A percentile compares a stretch with the other conserved stretches of the same genome.
phyloP scores from a whole-genome alignment of 2,329 filamentous ascomycete species.

The Dothistroma pini region DNA sequence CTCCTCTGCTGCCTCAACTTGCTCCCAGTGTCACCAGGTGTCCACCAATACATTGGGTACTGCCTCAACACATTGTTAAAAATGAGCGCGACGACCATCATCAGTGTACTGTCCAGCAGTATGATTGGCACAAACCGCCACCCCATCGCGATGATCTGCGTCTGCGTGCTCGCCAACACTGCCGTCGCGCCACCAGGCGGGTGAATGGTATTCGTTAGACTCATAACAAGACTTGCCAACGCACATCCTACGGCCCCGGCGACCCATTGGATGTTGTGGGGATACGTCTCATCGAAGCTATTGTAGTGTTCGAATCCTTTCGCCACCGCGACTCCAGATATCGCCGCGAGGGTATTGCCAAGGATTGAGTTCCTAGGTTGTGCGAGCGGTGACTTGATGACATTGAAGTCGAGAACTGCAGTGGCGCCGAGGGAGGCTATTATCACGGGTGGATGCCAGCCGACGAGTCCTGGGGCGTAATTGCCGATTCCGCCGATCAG shows the following conservation, averaged over 20 bases:
- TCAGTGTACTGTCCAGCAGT: conserved; percentile 40
- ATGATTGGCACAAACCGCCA: conserved; percentile 46
- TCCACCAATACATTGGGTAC: conserved; percentile 51
- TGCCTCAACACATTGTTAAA: conserved; percentile 47
- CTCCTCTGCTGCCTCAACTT: conserved; percentile 24
- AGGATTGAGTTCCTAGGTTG: conserved; percentile 47
- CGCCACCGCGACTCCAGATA: conserved; percentile 43
- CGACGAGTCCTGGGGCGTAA: conserved; percentile 37
- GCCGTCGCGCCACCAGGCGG: conserved; percentile 51
- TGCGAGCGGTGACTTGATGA: conserved; percentile 45
- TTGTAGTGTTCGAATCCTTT: conserved; percentile 44
- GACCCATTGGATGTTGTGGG: conserved; percentile 41
- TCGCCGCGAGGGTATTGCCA: conserved; percentile 45
- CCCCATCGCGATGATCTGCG: conserved; percentile 41
- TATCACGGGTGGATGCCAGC: conserved; percentile 41
- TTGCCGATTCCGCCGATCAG: conserved; percentile 43
- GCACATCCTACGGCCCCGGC: conserved; percentile 44
- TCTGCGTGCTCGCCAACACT: conserved; percentile 42
- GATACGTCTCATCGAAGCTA: conserved; percentile 25
- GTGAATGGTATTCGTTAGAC: conserved; percentile 47
- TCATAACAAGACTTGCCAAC: conserved; percentile 44
- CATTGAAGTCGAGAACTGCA: conserved; percentile 48
- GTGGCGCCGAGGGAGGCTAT: conserved; percentile 46
- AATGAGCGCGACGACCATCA: conserved; percentile 42
- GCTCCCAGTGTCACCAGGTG: conserved; percentile 37